phyloP scores from a whole-genome alignment of 176 grass and related monocot species.

The Aechmea fasciata region DNA sequence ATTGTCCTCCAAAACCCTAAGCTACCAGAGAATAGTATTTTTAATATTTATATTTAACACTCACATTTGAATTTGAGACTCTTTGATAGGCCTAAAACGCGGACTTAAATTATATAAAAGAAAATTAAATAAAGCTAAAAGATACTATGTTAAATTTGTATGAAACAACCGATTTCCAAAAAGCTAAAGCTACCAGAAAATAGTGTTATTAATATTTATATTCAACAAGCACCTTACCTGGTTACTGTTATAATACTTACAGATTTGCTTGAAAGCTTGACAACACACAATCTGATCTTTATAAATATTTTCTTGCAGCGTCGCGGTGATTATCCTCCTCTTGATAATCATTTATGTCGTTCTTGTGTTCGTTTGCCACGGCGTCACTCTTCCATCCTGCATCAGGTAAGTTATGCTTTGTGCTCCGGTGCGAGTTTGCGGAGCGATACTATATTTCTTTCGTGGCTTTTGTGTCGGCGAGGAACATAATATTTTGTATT shows the following conservation, averaged over 20 bases:
- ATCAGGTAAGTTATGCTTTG: constrained; percentile 35
- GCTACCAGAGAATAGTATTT: no score
- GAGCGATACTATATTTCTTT: no score
- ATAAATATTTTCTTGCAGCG: constrained; percentile 33
- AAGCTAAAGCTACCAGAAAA: no score
- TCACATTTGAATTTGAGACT: no score
- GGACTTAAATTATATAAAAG: constrained; percentile 1
- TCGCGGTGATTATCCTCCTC: constrained; percentile 65
- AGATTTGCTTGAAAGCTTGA: neutral
- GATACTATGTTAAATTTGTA: no score
- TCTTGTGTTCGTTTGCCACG: constrained; percentile 87
- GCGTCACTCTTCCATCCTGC: constrained; percentile 75
- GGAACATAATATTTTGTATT: no score
- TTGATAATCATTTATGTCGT: constrained; percentile 70
- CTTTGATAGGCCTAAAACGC: no score
- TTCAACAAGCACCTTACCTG: neutral
- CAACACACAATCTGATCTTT: constrained; percentile 1
- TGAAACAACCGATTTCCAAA: no score
- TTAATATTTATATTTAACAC: no score
- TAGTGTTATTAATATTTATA: neutral
- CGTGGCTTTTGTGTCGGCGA: no score
- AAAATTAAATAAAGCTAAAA: neutral
- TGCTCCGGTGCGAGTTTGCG: no score
- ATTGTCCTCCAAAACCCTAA: no score
- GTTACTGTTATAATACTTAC: constrained; percentile 4